Evolutionary conservation across 2,329 filamentous ascomycete species (phyloP), one percentile per base, ranked within the genome.

Genomic region (Stagonosporopsis rhizophila): DNA sequence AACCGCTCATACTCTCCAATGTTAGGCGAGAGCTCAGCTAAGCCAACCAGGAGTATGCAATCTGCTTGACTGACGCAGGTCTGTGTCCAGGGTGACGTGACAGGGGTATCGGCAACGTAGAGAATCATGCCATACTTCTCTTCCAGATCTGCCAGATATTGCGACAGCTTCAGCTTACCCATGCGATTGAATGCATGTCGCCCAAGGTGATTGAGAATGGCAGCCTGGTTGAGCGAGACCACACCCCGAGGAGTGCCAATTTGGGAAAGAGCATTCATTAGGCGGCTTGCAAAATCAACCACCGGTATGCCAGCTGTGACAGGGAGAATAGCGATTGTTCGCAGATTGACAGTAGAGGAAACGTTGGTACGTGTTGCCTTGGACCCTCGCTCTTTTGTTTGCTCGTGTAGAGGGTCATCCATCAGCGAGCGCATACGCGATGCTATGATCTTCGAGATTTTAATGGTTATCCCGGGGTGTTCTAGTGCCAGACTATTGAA

Each of bases 401-500:
- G 82, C 35, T 89, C 83, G 32, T 86, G 84, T 15, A 91, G 79
- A 1, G 92, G 90, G 66, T 93, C 89, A 66, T 98, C 92, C 19
- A 98, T 86, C 35, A 97, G 79, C 38, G 91, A 86, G 58, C 94
- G 85, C 95, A 99, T 98, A 3, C 95, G 87, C 32, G 93, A 92
- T 0, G 95, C 95, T 68, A 99, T 97, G 65, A 99, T 95, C 76
- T 98, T 99, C 1, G 95, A 98, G 25, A 99, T 96, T 76, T 98
- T 97, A 75, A 99, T 98, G 0, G 95, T 98, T 70, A 99, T 99
- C 39, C 92, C 96, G 5, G 95, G 95, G 70, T 99, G 95, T 71
- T 99, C 95, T 71, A 96, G 89, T 0, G 95, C 95, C 49, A 99
- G 85, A 71, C 95, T 99, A 80, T 99, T 99, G 82, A 99, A 99